Base-by-base conservation (phyloP, 495 filamentous ascomycete species). In the Thermothielavioides terrestris region DNA sequence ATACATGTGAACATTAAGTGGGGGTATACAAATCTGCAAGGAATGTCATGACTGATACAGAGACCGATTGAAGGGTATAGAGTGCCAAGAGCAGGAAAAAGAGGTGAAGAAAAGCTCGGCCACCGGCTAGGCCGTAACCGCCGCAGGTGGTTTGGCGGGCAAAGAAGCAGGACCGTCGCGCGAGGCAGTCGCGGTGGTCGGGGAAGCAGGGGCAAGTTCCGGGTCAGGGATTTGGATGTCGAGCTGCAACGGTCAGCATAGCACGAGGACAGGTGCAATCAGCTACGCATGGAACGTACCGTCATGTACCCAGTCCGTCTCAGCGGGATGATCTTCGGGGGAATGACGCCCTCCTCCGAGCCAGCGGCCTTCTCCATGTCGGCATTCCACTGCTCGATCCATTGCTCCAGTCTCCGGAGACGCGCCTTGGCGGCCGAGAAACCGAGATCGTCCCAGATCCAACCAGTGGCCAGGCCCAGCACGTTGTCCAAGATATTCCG, bases 371-470 rank as follows among this genome's bases (percentile, higher is more conserved):
- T 75, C 57, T 74, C 76, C 64, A 78, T 72, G 42, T 85, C 77
- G 11, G 60, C 57, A 61, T 95, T 96, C 85, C 86, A 91, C 45
- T 80, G 77, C 54, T 92, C 83, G 32, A 95, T 70, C 78, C 82
- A 92, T 44, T 61, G 65, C 65, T 95, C 91, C 15, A 94, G 69
- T 2, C 67, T 70, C 30, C 68, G 69, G 20, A 92, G 58, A 42
- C 81, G 71, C n/a, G 71, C 64, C 65, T 95, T 95, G 10, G 82
- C 76, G 18, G 69, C 76, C 7, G 84, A 82, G 2, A 83, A 72
- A 1, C 89, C 88, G 21, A 92, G 37, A 60, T 97, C 92, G 42
- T 99, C 92, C 86, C 87, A 95, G 12, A 96, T 46, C 89, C 89
- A 99, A 15, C 88, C 81, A 3, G 92, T 96, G 23, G 86, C 62